These are phyloP conservation scores for Ophiostoma tasmaniense DNA, from an alignment of 2,329 filamentous ascomycete species.

Conservation along the genomic window DNA sequence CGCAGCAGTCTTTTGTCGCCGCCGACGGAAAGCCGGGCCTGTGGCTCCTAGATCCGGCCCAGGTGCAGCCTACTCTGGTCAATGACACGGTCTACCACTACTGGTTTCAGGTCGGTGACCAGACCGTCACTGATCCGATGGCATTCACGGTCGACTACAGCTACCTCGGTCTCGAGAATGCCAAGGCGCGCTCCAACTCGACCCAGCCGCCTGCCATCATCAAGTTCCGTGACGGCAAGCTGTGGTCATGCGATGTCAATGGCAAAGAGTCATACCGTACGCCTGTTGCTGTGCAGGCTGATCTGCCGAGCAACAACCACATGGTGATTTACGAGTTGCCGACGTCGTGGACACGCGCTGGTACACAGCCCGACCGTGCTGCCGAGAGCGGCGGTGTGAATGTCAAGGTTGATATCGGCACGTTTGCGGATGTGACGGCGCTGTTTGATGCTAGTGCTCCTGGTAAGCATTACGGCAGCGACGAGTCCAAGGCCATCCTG, in stretches of 20 bases:
- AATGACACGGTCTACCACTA: neutral
- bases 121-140: neutral
- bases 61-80: conserved; percentile 11
- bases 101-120: neutral
- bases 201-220: conserved; percentile 22
- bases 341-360: conserved; percentile 21
- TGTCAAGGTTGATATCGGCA: conserved; percentile 21
- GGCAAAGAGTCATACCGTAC: conserved; percentile 9
- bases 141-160: neutral
- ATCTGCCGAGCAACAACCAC: conserved; percentile 22
- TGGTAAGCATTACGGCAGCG: conserved; percentile 14
- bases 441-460: conserved; percentile 17
- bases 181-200: conserved; percentile 12
- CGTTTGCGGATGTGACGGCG: conserved; percentile 23
- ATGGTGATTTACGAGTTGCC: conserved; percentile 25
- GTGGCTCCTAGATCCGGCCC: conserved; percentile 32
- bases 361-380: conserved; percentile 10
- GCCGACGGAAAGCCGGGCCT: conserved; percentile 35
- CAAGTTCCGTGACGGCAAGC: conserved; percentile 19
- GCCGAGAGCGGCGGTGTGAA: neutral
- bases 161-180: neutral
- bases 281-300: neutral
- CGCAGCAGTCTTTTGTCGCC: conserved; percentile 29
- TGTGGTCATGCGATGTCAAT: conserved; percentile 21
- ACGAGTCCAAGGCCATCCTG: conserved; percentile 8